Base-by-base conservation (phyloP, 2,329 filamentous ascomycete species). In the Xylaria sp. region DNA sequence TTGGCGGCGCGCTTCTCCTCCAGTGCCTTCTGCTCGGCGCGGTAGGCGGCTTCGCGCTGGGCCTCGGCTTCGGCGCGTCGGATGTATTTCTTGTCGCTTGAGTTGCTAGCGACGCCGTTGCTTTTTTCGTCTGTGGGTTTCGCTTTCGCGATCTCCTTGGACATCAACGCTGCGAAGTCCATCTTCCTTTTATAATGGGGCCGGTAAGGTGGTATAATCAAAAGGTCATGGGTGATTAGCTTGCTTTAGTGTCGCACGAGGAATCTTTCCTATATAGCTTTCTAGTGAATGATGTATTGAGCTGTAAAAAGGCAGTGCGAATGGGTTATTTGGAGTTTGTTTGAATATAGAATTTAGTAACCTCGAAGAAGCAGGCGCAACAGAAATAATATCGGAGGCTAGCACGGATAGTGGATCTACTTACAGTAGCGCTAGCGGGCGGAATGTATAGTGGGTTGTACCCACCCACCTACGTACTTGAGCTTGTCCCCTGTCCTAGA, bases 161-260 rank as follows among this genome's bases (percentile, higher is more conserved):
- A 90, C 93, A 99, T 97, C 57, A 99, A 84, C 42, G 93, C 89
- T 69, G 94, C 94, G 84, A 99, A 99, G 81, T 99, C 94, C 96
- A 99, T 99, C 73, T 70, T 78, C 70, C 32, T 37, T 55, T 23
- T 21, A 13, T 29, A 37, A 23, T 16, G 40, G n/a, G 29, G 55
- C 32, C 48, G 55, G 44, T 16, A 47, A 37, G 29, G 35, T 13
- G 51, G 29, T 21, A 10, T 32, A 5, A n/a, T 53, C 10, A 1
- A 47, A 47, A 1, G 44, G 44, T 9, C 3, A 3, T 32, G 5
- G 5, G 13, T 9, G 25, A 18, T 53, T 29, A 5, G 27, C 2
- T n/a, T 53, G 21, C 3, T 51, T 51, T n/a, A 5, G 10, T 27
- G 12, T 13, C 5, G 27, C 5, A 13, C 8, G 48, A 29, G 13